Evolutionary conservation across 148 eudicot species (phyloP).

Genomic region (Selenicereus undatus): DNA sequence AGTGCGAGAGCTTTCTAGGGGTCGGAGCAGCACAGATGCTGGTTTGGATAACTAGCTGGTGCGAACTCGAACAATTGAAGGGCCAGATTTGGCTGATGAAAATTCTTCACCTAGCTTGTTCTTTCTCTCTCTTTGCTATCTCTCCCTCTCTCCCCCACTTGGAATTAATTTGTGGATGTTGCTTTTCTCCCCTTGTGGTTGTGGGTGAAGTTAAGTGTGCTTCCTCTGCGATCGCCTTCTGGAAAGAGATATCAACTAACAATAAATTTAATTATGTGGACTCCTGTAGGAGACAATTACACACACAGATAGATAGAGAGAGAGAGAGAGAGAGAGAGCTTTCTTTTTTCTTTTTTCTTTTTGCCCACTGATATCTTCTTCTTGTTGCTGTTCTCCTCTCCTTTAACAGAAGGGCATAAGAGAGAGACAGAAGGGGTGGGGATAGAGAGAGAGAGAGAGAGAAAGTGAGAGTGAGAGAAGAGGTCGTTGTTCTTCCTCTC

Average conservation of each 20-base stretch:
- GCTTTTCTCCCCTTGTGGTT: constrained; percentile 24
- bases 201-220: constrained; percentile 31
- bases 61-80: background rate
- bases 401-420: constrained; percentile 12
- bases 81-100: background rate
- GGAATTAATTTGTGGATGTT: background rate
- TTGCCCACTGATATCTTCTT: constrained; percentile 2
- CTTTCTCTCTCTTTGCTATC: constrained; percentile 22
- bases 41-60: background rate
- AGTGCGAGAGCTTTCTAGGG: constrained; percentile 6
- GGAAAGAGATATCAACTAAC: constrained; percentile 42
- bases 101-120: constrained; percentile 20
- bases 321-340: background rate
- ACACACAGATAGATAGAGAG: background rate
- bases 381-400: constrained; percentile 12
- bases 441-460: constrained; percentile 20
- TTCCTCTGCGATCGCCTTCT: constrained; percentile 61
- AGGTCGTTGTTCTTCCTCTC: constrained; percentile 50
- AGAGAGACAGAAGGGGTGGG: constrained; percentile 17
- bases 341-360: constrained; percentile 8
- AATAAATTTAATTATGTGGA: constrained; percentile 18
- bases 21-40: too few relatives aligned
- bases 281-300: background rate
- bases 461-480: constrained; percentile 30
- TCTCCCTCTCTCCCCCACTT: constrained; percentile 4